phyloP scores from a whole-genome alignment of 345 rosid genomes.

The Rhodamnia argentea region DNA sequence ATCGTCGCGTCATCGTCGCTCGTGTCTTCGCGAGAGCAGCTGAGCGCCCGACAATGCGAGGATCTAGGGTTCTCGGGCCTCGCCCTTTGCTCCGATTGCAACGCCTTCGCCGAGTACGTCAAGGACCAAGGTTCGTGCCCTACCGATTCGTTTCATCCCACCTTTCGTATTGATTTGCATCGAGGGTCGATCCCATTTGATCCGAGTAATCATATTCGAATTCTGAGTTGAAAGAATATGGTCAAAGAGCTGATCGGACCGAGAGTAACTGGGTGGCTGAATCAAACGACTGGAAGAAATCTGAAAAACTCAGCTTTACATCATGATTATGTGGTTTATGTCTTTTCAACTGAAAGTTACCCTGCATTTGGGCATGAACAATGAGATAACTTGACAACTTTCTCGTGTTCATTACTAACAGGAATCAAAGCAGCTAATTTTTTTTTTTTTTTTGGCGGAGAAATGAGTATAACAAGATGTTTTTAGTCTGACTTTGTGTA shows the following conservation, averaged over 20 bases:
- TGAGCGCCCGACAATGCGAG: constrained; percentile 69
- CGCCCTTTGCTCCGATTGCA: constrained; percentile 96
- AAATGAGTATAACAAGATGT: background rate
- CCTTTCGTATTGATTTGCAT: background rate
- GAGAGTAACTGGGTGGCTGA: background rate
- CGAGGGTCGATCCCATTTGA: background rate
- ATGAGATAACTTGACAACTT: background rate
- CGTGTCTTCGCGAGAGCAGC: constrained; percentile 34
- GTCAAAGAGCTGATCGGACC: background rate
- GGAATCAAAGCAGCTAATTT: background rate
- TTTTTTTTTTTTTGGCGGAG: background rate
- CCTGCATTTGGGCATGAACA: background rate
- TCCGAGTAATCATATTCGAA: background rate
- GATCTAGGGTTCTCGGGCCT: constrained; percentile 90
- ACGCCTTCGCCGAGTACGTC: constrained; percentile 74
- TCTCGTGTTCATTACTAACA: background rate
- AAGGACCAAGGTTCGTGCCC: constrained; percentile 62
- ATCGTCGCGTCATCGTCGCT: background rate
- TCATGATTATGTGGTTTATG: background rate
- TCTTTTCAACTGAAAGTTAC: background rate
- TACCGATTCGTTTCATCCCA: background rate
- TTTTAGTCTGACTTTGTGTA: background rate
- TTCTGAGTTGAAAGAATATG: background rate
- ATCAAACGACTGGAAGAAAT: background rate
- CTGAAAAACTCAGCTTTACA: background rate